These are phyloP conservation scores for Cystobasidium pallidum DNA, from an alignment of 1,284 basidiomycete genomes.

Conservation along the genomic window DNA sequence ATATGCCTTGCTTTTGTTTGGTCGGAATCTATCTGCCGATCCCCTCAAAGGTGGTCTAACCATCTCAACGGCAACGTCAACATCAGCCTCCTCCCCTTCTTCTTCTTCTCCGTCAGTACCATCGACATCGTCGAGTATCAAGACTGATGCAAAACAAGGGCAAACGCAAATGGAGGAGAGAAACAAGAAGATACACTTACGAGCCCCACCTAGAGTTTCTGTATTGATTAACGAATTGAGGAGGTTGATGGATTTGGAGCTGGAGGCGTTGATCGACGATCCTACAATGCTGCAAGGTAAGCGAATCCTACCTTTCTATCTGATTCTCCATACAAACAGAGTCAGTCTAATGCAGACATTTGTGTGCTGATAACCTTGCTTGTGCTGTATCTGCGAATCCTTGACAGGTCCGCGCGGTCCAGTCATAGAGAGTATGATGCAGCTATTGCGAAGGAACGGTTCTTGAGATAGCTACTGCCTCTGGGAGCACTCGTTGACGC, in stretches of 20 bases:
- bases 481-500: not conserved
- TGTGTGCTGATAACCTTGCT: no score
- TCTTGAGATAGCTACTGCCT: not conserved
- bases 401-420: not conserved
- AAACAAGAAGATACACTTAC: constrained; percentile 34
- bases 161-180: not conserved
- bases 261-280: constrained; percentile 62
- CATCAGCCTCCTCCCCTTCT: no score
- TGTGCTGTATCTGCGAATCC: no score
- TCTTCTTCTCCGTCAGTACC: not conserved
- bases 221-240: constrained; percentile 55
- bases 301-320: not conserved
- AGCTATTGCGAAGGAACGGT: constrained; percentile 3
- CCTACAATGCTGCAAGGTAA: constrained; percentile 43
- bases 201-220: constrained; percentile 34
- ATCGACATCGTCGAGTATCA: not conserved
- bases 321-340: not conserved
- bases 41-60: constrained; percentile 20
- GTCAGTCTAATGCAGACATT: no score
- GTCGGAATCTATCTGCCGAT: constrained; percentile 30
- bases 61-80: constrained; percentile 10
- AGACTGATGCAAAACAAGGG: not conserved
- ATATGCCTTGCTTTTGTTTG: constrained; percentile 34
- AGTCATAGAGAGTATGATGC: constrained; percentile 8
- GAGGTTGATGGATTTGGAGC: constrained; percentile 70